Evolutionary conservation across 75 land plant genomes (phyloP), one percentile per base, ranked within the genome.

Genomic region (Cryptomeria japonica): DNA sequence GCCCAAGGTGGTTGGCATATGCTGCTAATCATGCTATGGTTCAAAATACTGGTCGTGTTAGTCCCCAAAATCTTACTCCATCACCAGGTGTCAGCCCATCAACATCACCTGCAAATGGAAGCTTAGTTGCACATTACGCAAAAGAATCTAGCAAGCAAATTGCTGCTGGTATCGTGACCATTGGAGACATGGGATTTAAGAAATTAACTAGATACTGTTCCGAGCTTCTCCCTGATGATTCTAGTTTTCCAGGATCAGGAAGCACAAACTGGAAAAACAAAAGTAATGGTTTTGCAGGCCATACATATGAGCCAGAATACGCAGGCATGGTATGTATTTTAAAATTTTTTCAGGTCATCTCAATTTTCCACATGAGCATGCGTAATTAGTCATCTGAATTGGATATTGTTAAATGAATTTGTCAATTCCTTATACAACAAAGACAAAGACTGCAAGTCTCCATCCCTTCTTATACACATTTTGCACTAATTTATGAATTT

Each of bases 1-100:
- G 99, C 39, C 92, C 98, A 56, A 93, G 99, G 87, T 96, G 99
- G 99, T 89, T 97, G 87, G 97, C 99, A 19, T 97, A 96, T 94
- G 90, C 98, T 55, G 90, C 96, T 32, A 92, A 92, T 85, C 93
- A 88, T 41, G 90, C 96, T 5, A 37, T 94, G 5, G 46, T 91
- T 53, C 90, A 96, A 25, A 94, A 89, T 72, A 93, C 93, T 8
- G 98, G 97, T 2, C 96, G 97, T 47, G 89, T 96, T 41, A 94
- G 95, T 84, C 96, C 99, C 4, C 95, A 96, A 90, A 94, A 93
- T 79, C 90, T 96, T 41, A 93, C 91, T 4, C 94, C 99, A 58
- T 96, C 99, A 86, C 96, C 97, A 38, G 95, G 99, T 68, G 94
- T 90, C 47, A 96, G 95, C 89, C 97, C 96, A 77, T 95, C 99